Evolutionary conservation across 441 rosid genomes (phyloP), one percentile per base, ranked within the genome.

Genomic region (Erysimum cheiri): DNA sequence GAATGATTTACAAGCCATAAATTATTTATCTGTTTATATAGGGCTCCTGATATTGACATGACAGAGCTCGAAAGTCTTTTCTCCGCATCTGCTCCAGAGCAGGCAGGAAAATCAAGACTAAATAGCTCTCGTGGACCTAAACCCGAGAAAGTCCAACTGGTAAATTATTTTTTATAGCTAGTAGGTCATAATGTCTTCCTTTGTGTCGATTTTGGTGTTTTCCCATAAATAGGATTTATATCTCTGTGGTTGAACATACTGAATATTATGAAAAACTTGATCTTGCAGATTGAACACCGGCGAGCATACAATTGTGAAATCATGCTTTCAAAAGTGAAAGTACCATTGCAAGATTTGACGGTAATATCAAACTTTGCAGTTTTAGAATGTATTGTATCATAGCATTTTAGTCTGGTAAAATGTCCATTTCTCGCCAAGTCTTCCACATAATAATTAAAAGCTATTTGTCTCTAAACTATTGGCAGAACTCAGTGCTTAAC

Each of bases 261-360:
- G 24, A 57, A 43, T 64, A 40, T 28, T 19, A 37, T 59, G 39
- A 52, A 39, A 48, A 76, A 50, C 54, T 61, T 17, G 44, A 22
- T 48, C 56, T 37, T 78, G 80, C 85, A 94, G 98, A 84, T 91
- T 84, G 98, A 94, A 10, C 98, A 87, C 72, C 83, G 96, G 65
- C 92, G 97, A 49, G 97, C 98, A 55, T 94, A 94, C 78, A 94
- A 94, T 73, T 91, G 98, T 55, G 98, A 94, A 80, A 94, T 94
- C 61, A 89, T 94, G 98, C 98, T 94, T 84, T 89, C 98, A 68
- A 89, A 94, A 82, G 98, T 94, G 80, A 94, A 89, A 80, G 87
- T 87, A 54, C 97, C 97, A 14, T 77, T 90, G 74, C 85, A 80
- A 41, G 96, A 91, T 24, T 81, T 94, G 75, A 89, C 82, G 95